Percentiles rank a stretch among this genome's conserved stretches.
These are phyloP conservation scores for Candida andamanensis DNA, from an alignment of 805 yeast genomes.

Conservation along the genomic window DNA sequence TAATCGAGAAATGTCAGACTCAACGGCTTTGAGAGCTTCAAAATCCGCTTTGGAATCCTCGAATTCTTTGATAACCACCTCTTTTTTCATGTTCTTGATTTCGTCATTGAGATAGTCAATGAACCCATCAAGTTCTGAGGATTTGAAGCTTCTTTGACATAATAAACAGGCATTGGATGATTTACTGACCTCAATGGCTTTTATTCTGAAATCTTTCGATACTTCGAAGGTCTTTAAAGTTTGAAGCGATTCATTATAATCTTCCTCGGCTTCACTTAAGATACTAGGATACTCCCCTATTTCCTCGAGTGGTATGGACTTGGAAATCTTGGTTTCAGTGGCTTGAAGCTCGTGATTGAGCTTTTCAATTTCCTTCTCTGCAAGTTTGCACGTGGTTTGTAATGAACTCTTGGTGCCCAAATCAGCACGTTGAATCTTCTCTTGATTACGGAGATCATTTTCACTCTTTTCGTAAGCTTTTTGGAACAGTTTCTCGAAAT, in stretches of 20 bases:
- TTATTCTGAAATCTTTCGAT: conserved; percentile 61
- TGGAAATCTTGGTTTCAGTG: conserved; percentile 13
- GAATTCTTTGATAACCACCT: conserved; percentile 25
- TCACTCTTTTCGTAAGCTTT: neutral
- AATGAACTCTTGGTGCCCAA: conserved; percentile 2
- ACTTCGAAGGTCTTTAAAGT: conserved; percentile 66
- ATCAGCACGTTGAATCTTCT: conserved; percentile 1
- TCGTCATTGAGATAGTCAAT: conserved; percentile 23
- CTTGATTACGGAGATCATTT: neutral
- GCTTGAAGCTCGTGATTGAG: conserved; percentile 1
- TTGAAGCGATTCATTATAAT: conserved; percentile 55
- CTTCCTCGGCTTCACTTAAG: conserved; percentile 54
- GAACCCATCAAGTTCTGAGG: conserved; percentile 26
- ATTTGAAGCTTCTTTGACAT: conserved; percentile 64
- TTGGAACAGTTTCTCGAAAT: conserved; percentile 3
- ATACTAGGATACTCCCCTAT: conserved; percentile 48
- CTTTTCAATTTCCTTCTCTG: neutral
- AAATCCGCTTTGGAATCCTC: conserved; percentile 27
- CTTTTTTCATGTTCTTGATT: conserved; percentile 23
- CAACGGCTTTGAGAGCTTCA: conserved; percentile 24
- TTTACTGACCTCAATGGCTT: conserved; percentile 63
- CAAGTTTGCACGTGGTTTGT: conserved; percentile 2
- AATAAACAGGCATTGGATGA: conserved; percentile 57
- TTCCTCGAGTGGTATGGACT: conserved; percentile 28
- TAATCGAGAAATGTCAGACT: conserved; percentile 22